Percentiles rank a stretch among this genome's conserved stretches.
Evolutionary conservation across 2,329 filamentous ascomycete genomes (phyloP).

Genomic region (Allantophomopsis cytisporea): DNA sequence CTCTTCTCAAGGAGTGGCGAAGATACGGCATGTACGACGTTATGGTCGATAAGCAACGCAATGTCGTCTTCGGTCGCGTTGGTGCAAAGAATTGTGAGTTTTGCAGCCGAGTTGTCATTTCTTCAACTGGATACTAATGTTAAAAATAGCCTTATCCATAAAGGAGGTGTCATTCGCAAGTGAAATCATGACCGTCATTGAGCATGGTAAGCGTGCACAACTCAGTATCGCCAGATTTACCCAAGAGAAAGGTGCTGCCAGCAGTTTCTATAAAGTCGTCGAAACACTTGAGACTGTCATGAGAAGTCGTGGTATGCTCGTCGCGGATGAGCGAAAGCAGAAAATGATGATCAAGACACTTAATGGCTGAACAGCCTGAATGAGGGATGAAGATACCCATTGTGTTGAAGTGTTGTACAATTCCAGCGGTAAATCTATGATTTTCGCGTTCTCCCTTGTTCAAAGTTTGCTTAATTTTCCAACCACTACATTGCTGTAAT

Average conservation of each 20-base stretch:
- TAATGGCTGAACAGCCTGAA: conserved; percentile 2
- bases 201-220: conserved; percentile 64
- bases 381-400: too few species aligned
- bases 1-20: conserved; percentile 67
- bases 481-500: too few species aligned
- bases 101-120: too few species aligned
- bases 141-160: conserved; percentile 52
- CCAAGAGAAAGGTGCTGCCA: conserved; percentile 83
- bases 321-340: conserved; percentile 50
- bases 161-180: conserved; percentile 81
- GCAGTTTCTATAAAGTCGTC: conserved; percentile 74
- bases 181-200: conserved; percentile 79
- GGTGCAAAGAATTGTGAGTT: conserved; percentile 64
- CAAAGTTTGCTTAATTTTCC: too few species aligned
- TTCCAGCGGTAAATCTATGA: too few species aligned
- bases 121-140: too few species aligned
- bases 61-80: conserved; percentile 68
- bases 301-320: conserved; percentile 47
- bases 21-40: conserved; percentile 72
- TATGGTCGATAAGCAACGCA: conserved; percentile 63
- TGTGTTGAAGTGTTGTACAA: too few species aligned
- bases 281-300: conserved; percentile 63
- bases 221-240: conserved; percentile 76
- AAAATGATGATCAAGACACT: conserved; percentile 65
- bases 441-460: too few species aligned